A percentile compares a stretch with the other conserved stretches of the same genome.
phyloP scores from a whole-genome alignment of 1,139 yeast species.

The Hyphopichia khmerensis region DNA sequence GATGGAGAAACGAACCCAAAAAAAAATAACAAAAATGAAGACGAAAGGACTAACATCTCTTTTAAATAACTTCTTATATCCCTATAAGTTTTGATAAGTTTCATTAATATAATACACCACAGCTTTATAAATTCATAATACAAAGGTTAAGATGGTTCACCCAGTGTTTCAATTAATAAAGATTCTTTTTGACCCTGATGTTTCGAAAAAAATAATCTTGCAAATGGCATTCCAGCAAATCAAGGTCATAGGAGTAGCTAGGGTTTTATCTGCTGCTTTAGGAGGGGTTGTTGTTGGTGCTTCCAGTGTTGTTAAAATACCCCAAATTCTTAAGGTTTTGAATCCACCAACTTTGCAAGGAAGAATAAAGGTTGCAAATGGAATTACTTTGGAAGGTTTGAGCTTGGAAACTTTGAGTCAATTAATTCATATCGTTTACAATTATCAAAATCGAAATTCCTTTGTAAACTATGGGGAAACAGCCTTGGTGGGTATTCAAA shows the following conservation, averaged over 20 bases:
- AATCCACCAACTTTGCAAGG: slow-evolving; percentile 26
- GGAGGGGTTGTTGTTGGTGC: slow-evolving; percentile 40
- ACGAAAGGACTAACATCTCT: no score
- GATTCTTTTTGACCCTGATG: slow-evolving; percentile 39
- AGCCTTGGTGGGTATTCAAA: slow-evolving; percentile 40
- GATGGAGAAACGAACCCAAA: not conserved
- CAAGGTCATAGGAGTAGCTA: slow-evolving; percentile 37
- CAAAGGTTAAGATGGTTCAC: slow-evolving; percentile 10
- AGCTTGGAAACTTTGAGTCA: slow-evolving; percentile 39
- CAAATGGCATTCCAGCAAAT: slow-evolving; percentile 39
- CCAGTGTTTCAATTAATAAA: slow-evolving; percentile 27
- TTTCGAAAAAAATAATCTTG: slow-evolving; percentile 39
- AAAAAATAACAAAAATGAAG: no score
- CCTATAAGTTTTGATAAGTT: no score
- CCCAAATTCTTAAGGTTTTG: slow-evolving; percentile 41
- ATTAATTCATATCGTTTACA: slow-evolving; percentile 42
- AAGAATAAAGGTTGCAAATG: slow-evolving; percentile 35
- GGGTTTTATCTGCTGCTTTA: slow-evolving; percentile 32
- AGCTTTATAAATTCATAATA: no score
- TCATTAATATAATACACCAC: no score
- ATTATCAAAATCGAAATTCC: slow-evolving; percentile 32
- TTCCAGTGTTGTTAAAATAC: slow-evolving; percentile 42
- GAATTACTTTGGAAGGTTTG: slow-evolving; percentile 38
- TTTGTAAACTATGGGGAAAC: slow-evolving; percentile 47
- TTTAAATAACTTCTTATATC: no score